Base-by-base conservation (phyloP, 257 asterid genomes). In the Buddleja alternifolia region DNA sequence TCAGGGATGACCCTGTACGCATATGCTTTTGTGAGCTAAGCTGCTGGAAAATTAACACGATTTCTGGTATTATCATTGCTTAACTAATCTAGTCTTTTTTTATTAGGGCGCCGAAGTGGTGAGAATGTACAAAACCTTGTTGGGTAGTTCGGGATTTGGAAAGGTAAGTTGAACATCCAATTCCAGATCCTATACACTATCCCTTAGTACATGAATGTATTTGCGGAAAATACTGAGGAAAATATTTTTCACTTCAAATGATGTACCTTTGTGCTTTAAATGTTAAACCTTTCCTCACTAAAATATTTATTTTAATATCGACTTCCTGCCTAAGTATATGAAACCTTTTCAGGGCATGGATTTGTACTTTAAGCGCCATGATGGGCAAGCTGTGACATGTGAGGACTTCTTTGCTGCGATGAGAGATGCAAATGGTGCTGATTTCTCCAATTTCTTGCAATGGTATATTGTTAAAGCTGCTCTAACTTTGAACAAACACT, bases 391-490 rank as follows among this genome's bases (percentile, higher is more conserved):
- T 52, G 97, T 90, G 66, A 85, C 93, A 16, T 90, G 96, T 19
- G 96, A 90, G 79, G 93, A 90, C 66, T 85, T 90, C 73, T 87
- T 78, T 77, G 96, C 97, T 57, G 96, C 99, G 66, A 94, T 94
- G 99, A 82, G 95, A 76, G 99, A 91, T 87, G 99, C 97, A 55
- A 94, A 94, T 71, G 86, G 77, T 79, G 95, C 83, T 41, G 95
- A 94, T 69, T 85, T 91, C 52, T 51, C 92, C 72, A 94, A 89
- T 78, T 94, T 94, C 81, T 83, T 94, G 82, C 73, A 79, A 67
- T 94, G 97, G 99, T 94, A 81, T 37, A 75, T 32, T 55, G 11
- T 55, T 29, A 23, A 60, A 1, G 58, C 65, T 54, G 63, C 81
- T 58, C 50, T 50, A n/a, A n/a, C n/a, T n/a, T n/a, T n/a, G n/a